Conservation (phyloP, 2,329 filamentous ascomycete species). For the Colletotrichum chlorophyti region DNA sequence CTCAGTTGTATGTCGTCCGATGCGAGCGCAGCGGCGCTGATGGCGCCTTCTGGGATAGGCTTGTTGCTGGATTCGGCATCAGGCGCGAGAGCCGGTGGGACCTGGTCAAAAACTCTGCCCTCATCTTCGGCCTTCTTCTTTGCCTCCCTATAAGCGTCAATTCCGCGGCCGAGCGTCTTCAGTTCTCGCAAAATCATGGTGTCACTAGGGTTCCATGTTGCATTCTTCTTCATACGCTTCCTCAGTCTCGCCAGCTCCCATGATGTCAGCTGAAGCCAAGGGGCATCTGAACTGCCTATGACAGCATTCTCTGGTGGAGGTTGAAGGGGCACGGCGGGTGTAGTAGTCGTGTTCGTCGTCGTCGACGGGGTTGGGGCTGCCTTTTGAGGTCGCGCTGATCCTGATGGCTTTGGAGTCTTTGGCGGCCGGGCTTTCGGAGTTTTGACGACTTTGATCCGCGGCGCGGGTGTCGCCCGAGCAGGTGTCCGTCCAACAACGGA, state of each 20-base stretch:
- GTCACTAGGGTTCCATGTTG: slow-evolving; percentile 82
- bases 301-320: slow-evolving; percentile 67
- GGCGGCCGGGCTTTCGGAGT: slow-evolving; percentile 34
- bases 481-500: slow-evolving; percentile 36
- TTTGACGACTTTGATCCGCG: slow-evolving; percentile 59
- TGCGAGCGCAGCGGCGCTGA: slow-evolving; percentile 62
- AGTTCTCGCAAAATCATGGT: slow-evolving; percentile 86
- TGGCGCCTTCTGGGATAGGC: slow-evolving; percentile 65
- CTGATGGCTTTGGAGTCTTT: slow-evolving; percentile 49
- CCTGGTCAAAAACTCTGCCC: slow-evolving; percentile 65
- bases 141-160: slow-evolving; percentile 66
- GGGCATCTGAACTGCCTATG: slow-evolving; percentile 64
- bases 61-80: slow-evolving; percentile 58
- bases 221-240: slow-evolving; percentile 92
- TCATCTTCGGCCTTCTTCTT: slow-evolving; percentile 70
- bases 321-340: slow-evolving; percentile 51
- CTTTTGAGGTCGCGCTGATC: slow-evolving; percentile 33
- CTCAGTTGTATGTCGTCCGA: slow-evolving; percentile 69
- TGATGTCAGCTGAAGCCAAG: slow-evolving; percentile 70
- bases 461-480: slow-evolving; percentile 40
- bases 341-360: slow-evolving; percentile 38
- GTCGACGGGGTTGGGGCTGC: slow-evolving; percentile 36
- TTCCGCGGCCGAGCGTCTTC: slow-evolving; percentile 71
- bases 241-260: slow-evolving; percentile 73
- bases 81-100: slow-evolving; percentile 48